Base-by-base conservation (phyloP, 1,284 basidiomycete genomes). In the Hemileia vastatrix region DNA sequence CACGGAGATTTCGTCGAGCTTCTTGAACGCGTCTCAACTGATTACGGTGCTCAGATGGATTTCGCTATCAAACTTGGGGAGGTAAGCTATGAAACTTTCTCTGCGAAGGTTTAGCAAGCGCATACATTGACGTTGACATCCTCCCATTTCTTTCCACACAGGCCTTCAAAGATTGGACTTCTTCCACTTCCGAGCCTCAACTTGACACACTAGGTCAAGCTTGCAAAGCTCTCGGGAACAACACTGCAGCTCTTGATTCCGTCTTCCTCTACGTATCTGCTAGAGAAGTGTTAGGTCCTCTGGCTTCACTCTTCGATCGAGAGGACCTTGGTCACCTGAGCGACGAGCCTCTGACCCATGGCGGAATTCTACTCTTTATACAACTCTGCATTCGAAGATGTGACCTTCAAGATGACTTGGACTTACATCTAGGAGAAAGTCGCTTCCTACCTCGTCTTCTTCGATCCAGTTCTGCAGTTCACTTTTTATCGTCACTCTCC, bases 401-500 rank as follows among this genome's bases (percentile, higher is more conserved):
- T n/a, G n/a, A n/a, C n/a, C n/a, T n/a, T n/a, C n/a, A n/a, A n/a
- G n/a, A n/a, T n/a, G n/a, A n/a, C n/a, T n/a, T n/a, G n/a, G n/a
- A n/a, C n/a, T 73, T 47, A 66, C 65, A 65, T 62, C 27, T 23
- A 19, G 19, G 18, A 33, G n/a, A 50, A 68, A 27, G 54, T 65
- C 13, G 45, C 36, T 60, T 66, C 56, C 52, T 74, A 51, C 59
- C 74, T 60, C 64, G 68, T 52, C 56, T 69, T 57, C 9, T 73
- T 1, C 63, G 67, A 0, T 60, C 66, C 0, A 54, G 65, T 0
- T 67, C 77, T 6, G 69, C 71, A 4, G 73, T 74, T 1, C 63
- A 69, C 1, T 55, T 69, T 5, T 67, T 79, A 1, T 61, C 67
- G 0, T 69, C 73, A 21, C 65, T 81, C 13, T 43, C 64, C 0